Base-by-base conservation (phyloP, 2,329 filamentous ascomycete species). In the Aspergillus viridinutans region DNA sequence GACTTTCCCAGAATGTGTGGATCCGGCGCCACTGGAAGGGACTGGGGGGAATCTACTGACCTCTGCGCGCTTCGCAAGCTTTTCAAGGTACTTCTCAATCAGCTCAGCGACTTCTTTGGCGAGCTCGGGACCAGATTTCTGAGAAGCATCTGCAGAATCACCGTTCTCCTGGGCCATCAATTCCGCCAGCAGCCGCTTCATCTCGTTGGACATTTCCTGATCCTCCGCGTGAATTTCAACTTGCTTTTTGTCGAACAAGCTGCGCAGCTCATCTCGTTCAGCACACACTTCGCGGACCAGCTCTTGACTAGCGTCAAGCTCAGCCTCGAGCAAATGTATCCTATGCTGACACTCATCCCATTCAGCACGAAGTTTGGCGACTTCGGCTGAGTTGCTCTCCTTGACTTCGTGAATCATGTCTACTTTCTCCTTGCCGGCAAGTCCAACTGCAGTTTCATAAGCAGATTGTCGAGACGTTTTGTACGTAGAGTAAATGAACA, bases 41-140 rank as follows among this genome's bases (percentile, higher is more conserved):
- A 52, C 32, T 58, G 29, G 8, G 20, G 49, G 25, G 23, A 25
- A 43, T 49, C 50, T 49, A 73, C 71, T 69, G 38, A 77, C 75
- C 73, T 77, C 74, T 58, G 73, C 74, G 58, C 75, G 74, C 58
- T 75, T 71, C 29, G 74, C 73, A 29, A 77, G 67, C 35, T 72
- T 70, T 57, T 77, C 74, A 25, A 74, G 66, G 51, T 77, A 84
- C 63, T 84, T 85, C 72, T 84, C 84, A 58, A 82, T 78, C 43
- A 83, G 78, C 28, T 80, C 80, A n/a, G 77, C 78, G 42, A 78
- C 79, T 61, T 75, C 73, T 54, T 74, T 75, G 21, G 74, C 64
- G 45, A 77, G 69, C 52, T 77, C 73, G 40, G 71, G 66, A 43
- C 68, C 70, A 12, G 74, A 74, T 55, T 74, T 70, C 52, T 74